These are phyloP conservation scores for Acacia confusa DNA, from an alignment of 306 rosid genomes.

Conservation along the genomic window DNA sequence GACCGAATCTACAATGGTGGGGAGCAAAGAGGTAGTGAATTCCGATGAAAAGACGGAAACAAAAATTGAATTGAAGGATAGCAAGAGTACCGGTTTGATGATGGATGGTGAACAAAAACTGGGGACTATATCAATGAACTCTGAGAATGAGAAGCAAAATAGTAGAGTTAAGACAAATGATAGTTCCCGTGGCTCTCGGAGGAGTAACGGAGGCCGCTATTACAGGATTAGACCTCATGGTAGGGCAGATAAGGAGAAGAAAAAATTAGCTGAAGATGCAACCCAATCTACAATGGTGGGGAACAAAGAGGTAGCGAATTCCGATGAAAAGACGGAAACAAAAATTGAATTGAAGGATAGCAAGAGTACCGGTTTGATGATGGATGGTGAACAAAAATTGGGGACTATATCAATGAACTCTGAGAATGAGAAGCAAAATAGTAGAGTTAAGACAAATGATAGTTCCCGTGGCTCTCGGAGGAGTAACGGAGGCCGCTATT, in stretches of 20 bases:
- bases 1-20: background rate
- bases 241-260: background rate
- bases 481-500: background rate
- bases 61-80: background rate
- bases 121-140: slow-evolving; percentile 19
- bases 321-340: slow-evolving; percentile 6
- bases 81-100: background rate
- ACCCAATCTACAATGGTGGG: background rate
- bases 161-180: background rate
- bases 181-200: background rate
- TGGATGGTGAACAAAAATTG: slow-evolving; percentile 24
- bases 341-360: background rate
- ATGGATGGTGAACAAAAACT: slow-evolving; percentile 24
- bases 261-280: background rate
- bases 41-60: slow-evolving; percentile 5
- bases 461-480: background rate
- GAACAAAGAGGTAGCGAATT: background rate
- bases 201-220: background rate
- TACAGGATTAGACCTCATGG: background rate
- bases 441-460: background rate
- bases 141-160: slow-evolving; percentile 2
- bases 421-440: slow-evolving; percentile 4
- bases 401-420: slow-evolving; percentile 22
- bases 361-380: background rate
- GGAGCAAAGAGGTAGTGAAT: background rate